Percentiles rank a stretch among this genome's conserved stretches.
These are phyloP conservation scores for Cyclostephanos tholiformis DNA, from an alignment of 108 stramenopile species.

Conservation along the genomic window DNA sequence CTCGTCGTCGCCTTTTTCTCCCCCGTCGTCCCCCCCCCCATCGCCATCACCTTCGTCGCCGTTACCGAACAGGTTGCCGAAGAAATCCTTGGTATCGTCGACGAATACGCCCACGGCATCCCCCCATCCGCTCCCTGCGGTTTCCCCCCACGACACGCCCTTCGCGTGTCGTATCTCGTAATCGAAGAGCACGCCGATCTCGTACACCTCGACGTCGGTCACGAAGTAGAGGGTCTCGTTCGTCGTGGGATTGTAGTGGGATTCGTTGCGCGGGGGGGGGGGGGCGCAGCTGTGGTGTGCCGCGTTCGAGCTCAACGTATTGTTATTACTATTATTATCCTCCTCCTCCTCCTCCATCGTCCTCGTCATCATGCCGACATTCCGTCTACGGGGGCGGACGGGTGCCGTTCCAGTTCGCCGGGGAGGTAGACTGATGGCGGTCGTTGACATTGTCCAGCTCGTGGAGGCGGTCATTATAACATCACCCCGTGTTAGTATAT, in stretches of 20 bases:
- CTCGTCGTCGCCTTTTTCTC: background rate
- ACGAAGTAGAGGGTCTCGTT: conserved; percentile 31
- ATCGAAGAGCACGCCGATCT: conserved; percentile 30
- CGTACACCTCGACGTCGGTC: conserved; percentile 27
- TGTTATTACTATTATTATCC: no score
- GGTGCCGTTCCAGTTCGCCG: no score
- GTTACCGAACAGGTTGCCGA: conserved; percentile 27
- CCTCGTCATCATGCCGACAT: background rate
- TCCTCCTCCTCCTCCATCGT: background rate
- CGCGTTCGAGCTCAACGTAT: background rate
- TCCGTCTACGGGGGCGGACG: no score
- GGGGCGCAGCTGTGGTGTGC: conserved; percentile 26
- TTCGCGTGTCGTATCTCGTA: conserved; percentile 41
- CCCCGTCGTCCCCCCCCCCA: background rate
- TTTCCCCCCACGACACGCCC: conserved; percentile 20
- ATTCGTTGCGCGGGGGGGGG: conserved; percentile 26
- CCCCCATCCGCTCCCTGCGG: background rate
- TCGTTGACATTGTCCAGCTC: no score
- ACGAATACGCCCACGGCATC: background rate
- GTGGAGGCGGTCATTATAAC: no score
- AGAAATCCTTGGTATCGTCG: conserved; percentile 23
- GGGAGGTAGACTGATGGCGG: no score
- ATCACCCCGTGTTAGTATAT: no score
- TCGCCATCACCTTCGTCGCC: conserved; percentile 6
- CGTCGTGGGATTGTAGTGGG: conserved; percentile 31